Base-by-base conservation (phyloP, 2,329 filamentous ascomycete species). In the Aspergillus texensis region DNA sequence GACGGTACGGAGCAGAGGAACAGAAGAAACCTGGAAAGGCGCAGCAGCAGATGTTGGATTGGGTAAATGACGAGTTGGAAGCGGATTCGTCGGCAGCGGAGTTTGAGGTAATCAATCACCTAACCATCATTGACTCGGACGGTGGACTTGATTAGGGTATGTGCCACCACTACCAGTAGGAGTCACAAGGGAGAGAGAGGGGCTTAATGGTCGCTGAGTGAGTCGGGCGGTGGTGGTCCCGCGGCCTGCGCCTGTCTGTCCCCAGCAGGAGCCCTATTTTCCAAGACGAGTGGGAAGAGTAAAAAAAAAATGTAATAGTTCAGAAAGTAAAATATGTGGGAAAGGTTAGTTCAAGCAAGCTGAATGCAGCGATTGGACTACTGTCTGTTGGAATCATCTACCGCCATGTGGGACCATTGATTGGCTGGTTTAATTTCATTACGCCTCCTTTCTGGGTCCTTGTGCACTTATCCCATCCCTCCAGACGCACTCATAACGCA, bases 1-100 rank as follows among this genome's bases (percentile, higher is more conserved):
- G 56, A 55, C 60, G 56, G 60, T 57, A 58, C 30, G 34, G 30
- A 36, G 48, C 6, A 57, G 41, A 57, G 39, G 55, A 41, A 43
- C 46, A 52, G 30, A 26, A 41, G 45, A 59, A 60, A 60, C 58
- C 58, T 60, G 58, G 58, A 45, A 53, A 60, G 58, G 58, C 58
- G 58, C 57, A 59, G 57, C 57, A 41, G 34, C 21, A 21, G 46
- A n/a, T 53, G 57, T 53, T 59, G 57, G 57, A 59, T 59, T 48
- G 57, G 48, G 50, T 53, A 26, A 39, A 58, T 58, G 41, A 57
- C 55, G 39, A 50, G 43, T 46, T 58, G 57, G 57, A 28, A 41
- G 58, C 39, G 48, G 48, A 41, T 60, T 55, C 19, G 52, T 39
- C 52, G 52, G 52, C 52, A 39, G 24, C 52, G 52, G 52, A 26